Base-by-base conservation (phyloP, 2,329 filamentous ascomycete species). In the Lasiodiplodia sp. region DNA sequence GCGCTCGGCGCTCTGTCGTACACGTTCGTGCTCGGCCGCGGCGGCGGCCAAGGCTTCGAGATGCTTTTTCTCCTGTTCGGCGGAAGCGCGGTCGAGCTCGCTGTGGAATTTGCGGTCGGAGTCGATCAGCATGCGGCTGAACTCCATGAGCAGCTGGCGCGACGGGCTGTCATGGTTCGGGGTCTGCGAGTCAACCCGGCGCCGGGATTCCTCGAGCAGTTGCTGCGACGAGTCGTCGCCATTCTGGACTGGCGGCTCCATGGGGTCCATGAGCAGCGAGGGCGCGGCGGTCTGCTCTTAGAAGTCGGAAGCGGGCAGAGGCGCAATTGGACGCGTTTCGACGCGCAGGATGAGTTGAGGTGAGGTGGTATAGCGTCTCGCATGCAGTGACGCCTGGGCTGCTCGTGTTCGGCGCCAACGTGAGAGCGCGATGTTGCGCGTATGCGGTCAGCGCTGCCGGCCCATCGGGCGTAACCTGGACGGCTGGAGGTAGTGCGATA, bases 11-110 rank as follows among this genome's bases (percentile, higher is more conserved):
- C 84, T 82, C 65, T 83, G 79, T 56, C 84, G 85, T 12, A 95
- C 86, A 34, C 87, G 85, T 47, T 91, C 87, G 76, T 94, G 92
- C 74, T 91, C 87, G 16, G 84, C 83, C 60, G 88, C 87, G 4
- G 90, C 90, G 57, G 86, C 86, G 56, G 86, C 87, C 18, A 95
- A 85, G 16, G 91, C 90, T 72, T 89, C 86, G 69, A 86, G 85
- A 75, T 93, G 90, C 67, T 83, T 84, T 62, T 86, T 82, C 75
- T 90, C 89, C 40, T 86, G 87, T 71, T 92, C 89, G 44, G 87
- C 85, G 38, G 87, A 84, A 64, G 88, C 86, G 51, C 83, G 82
- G 69, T 93, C 89, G 34, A 92, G 86, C 28, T 83, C 85, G 25
- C 88, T 85, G 52, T 88, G 83, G 69, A 87, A 87, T 10, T 80